Evolutionary conservation across 495 filamentous ascomycete species (phyloP).

Genomic region (Aspergillus heteromorphus): DNA sequence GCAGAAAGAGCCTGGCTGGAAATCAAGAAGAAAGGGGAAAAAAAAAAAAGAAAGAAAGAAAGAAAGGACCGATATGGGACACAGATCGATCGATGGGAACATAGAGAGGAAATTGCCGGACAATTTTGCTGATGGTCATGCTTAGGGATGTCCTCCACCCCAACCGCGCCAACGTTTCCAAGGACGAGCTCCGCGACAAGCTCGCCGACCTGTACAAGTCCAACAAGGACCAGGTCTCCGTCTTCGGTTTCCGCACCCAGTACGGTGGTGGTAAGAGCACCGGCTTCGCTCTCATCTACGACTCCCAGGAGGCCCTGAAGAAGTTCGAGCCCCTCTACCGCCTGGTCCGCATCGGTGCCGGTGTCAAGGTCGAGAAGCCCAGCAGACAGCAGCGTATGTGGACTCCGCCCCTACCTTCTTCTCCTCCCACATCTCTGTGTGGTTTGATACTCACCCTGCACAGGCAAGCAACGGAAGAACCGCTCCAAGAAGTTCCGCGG

Average conservation of each 20-base stretch:
- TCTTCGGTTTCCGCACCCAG: constrained; percentile 97
- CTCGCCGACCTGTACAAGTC: constrained; percentile 95
- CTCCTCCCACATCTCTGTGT: constrained; percentile 1
- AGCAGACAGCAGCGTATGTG: constrained; percentile 98
- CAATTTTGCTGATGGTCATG: constrained; percentile 22
- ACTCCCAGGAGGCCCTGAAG: constrained; percentile 94
- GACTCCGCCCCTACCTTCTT: neutral
- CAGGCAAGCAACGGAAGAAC: constrained; percentile 99
- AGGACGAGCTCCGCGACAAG: constrained; percentile 95
- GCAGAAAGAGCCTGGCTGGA: neutral
- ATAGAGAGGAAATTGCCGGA: neutral
- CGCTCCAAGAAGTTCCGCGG: constrained; percentile 95
- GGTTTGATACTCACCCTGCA: too few relatives aligned
- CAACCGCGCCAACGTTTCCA: constrained; percentile 94
- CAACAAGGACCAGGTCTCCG: constrained; percentile 90
- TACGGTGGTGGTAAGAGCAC: constrained; percentile 99
- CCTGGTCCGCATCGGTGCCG: constrained; percentile 84
- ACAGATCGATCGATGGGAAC: constrained; percentile 3
- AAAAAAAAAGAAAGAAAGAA: too few relatives aligned
- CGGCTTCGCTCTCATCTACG: constrained; percentile 98
- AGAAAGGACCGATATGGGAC: neutral
- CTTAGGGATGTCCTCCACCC: constrained; percentile 97
- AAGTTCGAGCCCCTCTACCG: constrained; percentile 99
- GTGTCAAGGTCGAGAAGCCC: constrained; percentile 89
- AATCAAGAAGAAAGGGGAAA: too few relatives aligned